A percentile compares a stretch with the other conserved stretches of the same genome.
Evolutionary conservation across 208 protist species (phyloP).

Genomic region (Wallacemonas sp.): DNA sequence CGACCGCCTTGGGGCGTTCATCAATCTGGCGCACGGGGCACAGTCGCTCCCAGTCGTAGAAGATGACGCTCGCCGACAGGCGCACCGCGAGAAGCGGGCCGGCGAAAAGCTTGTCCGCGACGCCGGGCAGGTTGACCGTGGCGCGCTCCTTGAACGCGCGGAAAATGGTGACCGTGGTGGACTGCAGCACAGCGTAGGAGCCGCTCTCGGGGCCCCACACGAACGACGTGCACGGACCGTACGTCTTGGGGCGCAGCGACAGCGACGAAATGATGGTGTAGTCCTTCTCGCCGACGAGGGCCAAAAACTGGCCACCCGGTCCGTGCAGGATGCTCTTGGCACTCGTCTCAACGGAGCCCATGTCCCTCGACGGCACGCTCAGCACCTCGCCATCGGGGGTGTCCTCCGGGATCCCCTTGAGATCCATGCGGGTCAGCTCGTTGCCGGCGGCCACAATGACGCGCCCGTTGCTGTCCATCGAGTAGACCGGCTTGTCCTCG

Average conservation of each 20-base stretch:
- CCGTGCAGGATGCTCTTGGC: conserved; percentile 93
- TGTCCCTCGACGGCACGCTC: conserved; percentile 90
- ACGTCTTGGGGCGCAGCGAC: conserved; percentile 95
- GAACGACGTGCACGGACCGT: conserved; percentile 96
- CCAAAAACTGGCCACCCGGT: conserved; percentile 94
- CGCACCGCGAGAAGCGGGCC: conserved; percentile 92
- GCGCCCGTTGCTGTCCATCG: conserved; percentile 97
- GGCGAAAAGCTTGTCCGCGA: conserved; percentile 80
- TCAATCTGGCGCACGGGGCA: conserved; percentile 95
- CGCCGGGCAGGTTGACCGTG: conserved; percentile 64
- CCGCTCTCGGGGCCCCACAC: conserved; percentile 92
- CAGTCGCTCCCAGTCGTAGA: conserved; percentile 98
- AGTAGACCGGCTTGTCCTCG: conserved; percentile 94
- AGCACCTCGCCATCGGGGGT: conserved; percentile 72
- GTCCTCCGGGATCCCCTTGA: conserved; percentile 72
- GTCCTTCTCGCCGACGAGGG: conserved; percentile 95
- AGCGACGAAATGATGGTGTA: conserved; percentile 98
- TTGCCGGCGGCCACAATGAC: conserved; percentile 95
- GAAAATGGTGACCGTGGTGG: conserved; percentile 93
- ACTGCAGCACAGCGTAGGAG: conserved; percentile 94
- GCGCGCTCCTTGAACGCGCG: conserved; percentile 96
- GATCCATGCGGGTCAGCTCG: conserved; percentile 92
- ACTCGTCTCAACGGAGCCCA: conserved; percentile 95
- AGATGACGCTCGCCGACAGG: conserved; percentile 72
- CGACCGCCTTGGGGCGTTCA: conserved; percentile 83